A percentile compares a stretch with the other conserved stretches of the same genome.
Conservation (phyloP, 208 protist genomes). For the Lotmaria passim region DNA sequence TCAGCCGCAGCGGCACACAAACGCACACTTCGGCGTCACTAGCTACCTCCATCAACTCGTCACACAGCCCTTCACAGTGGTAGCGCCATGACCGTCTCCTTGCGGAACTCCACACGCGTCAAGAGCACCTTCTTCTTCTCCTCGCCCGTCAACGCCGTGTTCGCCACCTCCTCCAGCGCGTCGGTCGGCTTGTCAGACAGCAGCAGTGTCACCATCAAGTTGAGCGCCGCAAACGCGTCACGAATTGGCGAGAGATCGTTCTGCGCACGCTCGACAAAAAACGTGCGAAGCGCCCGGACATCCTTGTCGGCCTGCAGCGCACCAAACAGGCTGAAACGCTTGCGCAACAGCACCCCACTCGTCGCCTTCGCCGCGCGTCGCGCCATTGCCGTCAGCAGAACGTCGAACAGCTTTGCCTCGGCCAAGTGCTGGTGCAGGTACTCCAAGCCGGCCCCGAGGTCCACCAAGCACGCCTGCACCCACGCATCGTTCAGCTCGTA, state of each 20-base stretch:
- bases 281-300: slow-evolving; percentile 65
- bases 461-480: slow-evolving; percentile 68
- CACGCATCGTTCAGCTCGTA: slow-evolving; percentile 87
- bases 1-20: neutral
- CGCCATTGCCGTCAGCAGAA: slow-evolving; percentile 54
- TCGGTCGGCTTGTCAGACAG: slow-evolving; percentile 70
- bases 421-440: slow-evolving; percentile 42
- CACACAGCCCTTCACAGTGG: slow-evolving; percentile 36
- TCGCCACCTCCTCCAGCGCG: slow-evolving; percentile 65
- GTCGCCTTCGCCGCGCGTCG: slow-evolving; percentile 30
- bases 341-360: slow-evolving; percentile 51
- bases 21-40: too few relatives aligned
- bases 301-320: slow-evolving; percentile 87
- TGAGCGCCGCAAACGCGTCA: slow-evolving; percentile 55
- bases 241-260: slow-evolving; percentile 59
- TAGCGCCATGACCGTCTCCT: slow-evolving; percentile 63
- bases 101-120: slow-evolving; percentile 67
- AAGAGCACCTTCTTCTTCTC: slow-evolving; percentile 74
- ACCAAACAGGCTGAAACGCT: slow-evolving; percentile 67
- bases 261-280: slow-evolving; percentile 59
- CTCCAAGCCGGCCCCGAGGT: slow-evolving; percentile 39
- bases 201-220: slow-evolving; percentile 58
- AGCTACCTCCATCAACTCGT: neutral
- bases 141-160: slow-evolving; percentile 69
- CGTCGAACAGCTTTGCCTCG: slow-evolving; percentile 51